Evolutionary conservation across 768 basidiomycete species (phyloP).

Genomic region (Psilocybe subaeruginosa): DNA sequence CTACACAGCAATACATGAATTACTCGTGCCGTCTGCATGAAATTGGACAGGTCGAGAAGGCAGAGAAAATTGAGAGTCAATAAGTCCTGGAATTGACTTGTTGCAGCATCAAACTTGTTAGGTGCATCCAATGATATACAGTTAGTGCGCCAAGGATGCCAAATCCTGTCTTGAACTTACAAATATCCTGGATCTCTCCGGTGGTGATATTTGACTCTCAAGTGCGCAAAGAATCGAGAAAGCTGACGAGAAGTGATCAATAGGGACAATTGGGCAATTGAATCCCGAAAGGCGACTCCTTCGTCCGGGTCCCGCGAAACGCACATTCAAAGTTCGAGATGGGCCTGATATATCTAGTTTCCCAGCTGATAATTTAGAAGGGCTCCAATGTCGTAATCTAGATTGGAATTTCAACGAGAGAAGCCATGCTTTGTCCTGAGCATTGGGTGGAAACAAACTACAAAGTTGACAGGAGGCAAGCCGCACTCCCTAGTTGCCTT

Average conservation of each 20-base stretch:
- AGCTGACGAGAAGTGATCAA: not conserved
- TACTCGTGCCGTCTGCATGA: too few relatives aligned
- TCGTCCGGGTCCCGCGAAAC: not conserved
- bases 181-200: not conserved
- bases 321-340: not conserved
- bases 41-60: too few relatives aligned
- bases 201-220: not conserved
- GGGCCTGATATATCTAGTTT: not conserved
- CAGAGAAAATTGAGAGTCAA: too few relatives aligned
- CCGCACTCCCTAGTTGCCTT: slow-evolving; percentile 67
- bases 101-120: too few relatives aligned
- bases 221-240: not conserved
- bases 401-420: not conserved
- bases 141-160: too few relatives aligned
- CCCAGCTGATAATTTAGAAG: not conserved
- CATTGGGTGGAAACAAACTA: slow-evolving; percentile 3
- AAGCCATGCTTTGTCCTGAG: not conserved
- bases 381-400: not conserved
- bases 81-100: too few relatives aligned
- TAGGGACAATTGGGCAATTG: not conserved
- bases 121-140: too few relatives aligned
- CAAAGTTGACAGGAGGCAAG: slow-evolving; percentile 28
- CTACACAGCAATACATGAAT: too few relatives aligned
- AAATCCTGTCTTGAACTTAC: too few relatives aligned
- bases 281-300: too few relatives aligned